A percentile compares a stretch with the other conserved stretches of the same genome.
These are phyloP conservation scores for Fusarium keratoplasticum DNA, from an alignment of 2,329 filamentous ascomycete genomes.

Conservation along the genomic window DNA sequence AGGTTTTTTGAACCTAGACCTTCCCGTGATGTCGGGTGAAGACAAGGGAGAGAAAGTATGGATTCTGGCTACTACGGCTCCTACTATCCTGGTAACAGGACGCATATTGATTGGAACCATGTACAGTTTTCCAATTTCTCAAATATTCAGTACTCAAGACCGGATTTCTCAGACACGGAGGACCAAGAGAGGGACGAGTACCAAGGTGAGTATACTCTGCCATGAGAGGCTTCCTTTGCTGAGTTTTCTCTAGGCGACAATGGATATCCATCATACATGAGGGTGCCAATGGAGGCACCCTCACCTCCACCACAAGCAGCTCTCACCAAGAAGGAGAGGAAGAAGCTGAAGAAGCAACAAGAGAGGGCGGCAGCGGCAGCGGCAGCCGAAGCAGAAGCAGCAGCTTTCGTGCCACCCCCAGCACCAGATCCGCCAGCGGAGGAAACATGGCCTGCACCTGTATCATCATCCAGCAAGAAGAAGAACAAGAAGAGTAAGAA, in stretches of 20 bases:
- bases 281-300: constrained; percentile 12
- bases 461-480: constrained; percentile 28
- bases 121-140: constrained; percentile 58
- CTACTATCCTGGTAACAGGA: constrained; percentile 54
- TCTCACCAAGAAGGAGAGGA: constrained; percentile 37
- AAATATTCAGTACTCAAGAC: constrained; percentile 55
- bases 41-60: constrained; percentile 56
- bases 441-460: constrained; percentile 10
- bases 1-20: constrained; percentile 39
- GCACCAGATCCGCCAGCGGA: constrained; percentile 12
- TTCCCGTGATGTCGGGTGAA: constrained; percentile 43
- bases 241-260: constrained; percentile 15
- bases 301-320: constrained; percentile 10
- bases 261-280: constrained; percentile 25
- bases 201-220: constrained; percentile 30
- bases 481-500: constrained; percentile 44
- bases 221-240: not conserved
- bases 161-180: constrained; percentile 56
- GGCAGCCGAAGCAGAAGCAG: constrained; percentile 3
- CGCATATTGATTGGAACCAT: constrained; percentile 52
- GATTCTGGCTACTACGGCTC: constrained; percentile 50
- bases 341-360: constrained; percentile 31
- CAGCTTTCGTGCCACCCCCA: constrained; percentile 17
- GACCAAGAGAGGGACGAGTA: constrained; percentile 35
- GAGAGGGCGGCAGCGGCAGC: constrained; percentile 13